phyloP scores from a whole-genome alignment of 352 stramenopile genomes.

The Phytophthora pinifolia region DNA sequence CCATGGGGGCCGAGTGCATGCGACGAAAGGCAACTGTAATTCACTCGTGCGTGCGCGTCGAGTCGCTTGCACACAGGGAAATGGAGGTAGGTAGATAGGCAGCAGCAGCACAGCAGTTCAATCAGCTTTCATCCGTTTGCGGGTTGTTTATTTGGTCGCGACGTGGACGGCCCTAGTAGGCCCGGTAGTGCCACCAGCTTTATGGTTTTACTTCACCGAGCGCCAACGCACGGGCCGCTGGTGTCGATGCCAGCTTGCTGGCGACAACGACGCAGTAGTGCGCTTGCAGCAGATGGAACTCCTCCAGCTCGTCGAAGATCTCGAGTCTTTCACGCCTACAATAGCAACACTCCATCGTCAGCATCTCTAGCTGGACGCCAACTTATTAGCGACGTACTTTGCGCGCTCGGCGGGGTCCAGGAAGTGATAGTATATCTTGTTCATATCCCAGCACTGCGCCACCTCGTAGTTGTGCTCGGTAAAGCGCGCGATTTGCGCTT shows the following conservation, averaged over 20 bases:
- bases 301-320: conserved; percentile 93
- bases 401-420: conserved; percentile 62
- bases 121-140: conserved; percentile 29
- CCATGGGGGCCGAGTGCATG: conserved; percentile 13
- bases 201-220: conserved; percentile 27
- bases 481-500: conserved; percentile 79
- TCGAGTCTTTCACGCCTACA: conserved; percentile 81
- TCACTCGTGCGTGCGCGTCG: conserved; percentile 23
- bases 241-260: conserved; percentile 39
- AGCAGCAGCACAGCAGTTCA: conserved; percentile 27
- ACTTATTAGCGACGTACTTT: conserved; percentile 41
- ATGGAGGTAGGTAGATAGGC: conserved; percentile 25
- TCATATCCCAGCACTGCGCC: conserved; percentile 89
- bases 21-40: conserved; percentile 16
- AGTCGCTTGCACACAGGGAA: conserved; percentile 22
- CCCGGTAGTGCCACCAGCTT: conserved; percentile 3
- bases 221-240: conserved; percentile 34
- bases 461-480: conserved; percentile 60
- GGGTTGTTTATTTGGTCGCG: conserved; percentile 3
- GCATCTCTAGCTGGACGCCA: not conserved
- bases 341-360: not conserved
- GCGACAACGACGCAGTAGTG: conserved; percentile 92
- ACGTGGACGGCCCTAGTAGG: not conserved
- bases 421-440: conserved; percentile 92
- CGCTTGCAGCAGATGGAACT: conserved; percentile 90